These are phyloP conservation scores for Diutina siamensis DNA, from an alignment of 1,139 yeast genomes.

Conservation along the genomic window DNA sequence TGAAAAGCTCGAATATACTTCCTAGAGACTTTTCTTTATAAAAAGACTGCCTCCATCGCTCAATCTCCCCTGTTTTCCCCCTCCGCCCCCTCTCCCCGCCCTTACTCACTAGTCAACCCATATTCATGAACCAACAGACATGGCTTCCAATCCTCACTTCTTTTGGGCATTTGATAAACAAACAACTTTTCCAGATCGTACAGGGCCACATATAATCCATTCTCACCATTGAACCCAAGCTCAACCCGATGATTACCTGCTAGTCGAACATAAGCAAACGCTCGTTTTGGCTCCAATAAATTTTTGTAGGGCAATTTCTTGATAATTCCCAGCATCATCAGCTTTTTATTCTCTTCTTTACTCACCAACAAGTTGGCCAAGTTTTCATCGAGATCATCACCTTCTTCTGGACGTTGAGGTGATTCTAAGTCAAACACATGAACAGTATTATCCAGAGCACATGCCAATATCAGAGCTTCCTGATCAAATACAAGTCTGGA, in stretches of 20 bases:
- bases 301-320: conserved; percentile 32
- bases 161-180: conserved; percentile 26
- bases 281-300: conserved; percentile 31
- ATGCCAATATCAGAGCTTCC: background rate
- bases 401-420: background rate
- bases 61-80: no score
- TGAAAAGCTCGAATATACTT: no score
- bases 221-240: conserved; percentile 26
- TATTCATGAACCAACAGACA: conserved; percentile 17
- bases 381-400: conserved; percentile 26
- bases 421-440: background rate
- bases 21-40: no score
- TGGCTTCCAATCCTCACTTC: conserved; percentile 19
- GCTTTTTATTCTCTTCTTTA: conserved; percentile 13
- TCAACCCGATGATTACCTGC: conserved; percentile 26
- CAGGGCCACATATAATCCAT: conserved; percentile 25
- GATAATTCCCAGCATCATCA: conserved; percentile 14
- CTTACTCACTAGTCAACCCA: no score
- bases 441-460: conserved; percentile 4
- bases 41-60: no score
- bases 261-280: conserved; percentile 31
- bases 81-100: no score
- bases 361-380: conserved; percentile 26
- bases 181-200: conserved; percentile 29
- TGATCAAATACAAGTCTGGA: background rate